Conservation (phyloP, 2,329 filamentous ascomycete species). For the Colletotrichum limetticola region DNA sequence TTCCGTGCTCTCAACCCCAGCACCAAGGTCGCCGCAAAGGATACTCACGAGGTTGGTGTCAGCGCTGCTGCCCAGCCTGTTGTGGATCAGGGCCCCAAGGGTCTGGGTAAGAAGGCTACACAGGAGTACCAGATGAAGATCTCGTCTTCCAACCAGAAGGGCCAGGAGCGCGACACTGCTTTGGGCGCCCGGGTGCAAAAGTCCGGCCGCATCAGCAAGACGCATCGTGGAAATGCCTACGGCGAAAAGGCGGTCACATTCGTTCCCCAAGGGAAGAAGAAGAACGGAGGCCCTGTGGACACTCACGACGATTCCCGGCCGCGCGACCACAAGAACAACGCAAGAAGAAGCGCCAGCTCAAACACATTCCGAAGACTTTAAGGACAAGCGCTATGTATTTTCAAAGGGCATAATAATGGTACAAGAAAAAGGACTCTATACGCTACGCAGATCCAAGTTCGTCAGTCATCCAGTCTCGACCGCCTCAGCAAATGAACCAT, state of each 20-base stretch:
- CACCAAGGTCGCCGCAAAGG: constrained; percentile 55
- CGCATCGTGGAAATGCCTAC: constrained; percentile 59
- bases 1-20: constrained; percentile 92
- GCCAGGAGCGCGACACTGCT: constrained; percentile 65
- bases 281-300: constrained; percentile 36
- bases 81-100: constrained; percentile 13
- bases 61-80: constrained; percentile 24
- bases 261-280: constrained; percentile 68
- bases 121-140: constrained; percentile 64
- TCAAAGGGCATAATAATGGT: constrained; percentile 34
- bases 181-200: constrained; percentile 67
- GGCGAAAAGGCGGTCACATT: constrained; percentile 80
- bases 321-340: constrained; percentile 49
- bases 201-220: constrained; percentile 57
- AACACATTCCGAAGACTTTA: constrained; percentile 80
- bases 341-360: constrained; percentile 77
- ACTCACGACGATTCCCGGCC: not conserved
- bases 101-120: constrained; percentile 29
- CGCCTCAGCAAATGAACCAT: constrained; percentile 16
- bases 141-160: constrained; percentile 74
- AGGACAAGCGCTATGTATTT: constrained; percentile 38
- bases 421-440: constrained; percentile 26
- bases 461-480: constrained; percentile 13
- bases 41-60: constrained; percentile 32
- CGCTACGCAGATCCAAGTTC: constrained; percentile 18